Base-by-base conservation (phyloP, 192 early-diverging fungal species). In the Coemansia sp. region DNA sequence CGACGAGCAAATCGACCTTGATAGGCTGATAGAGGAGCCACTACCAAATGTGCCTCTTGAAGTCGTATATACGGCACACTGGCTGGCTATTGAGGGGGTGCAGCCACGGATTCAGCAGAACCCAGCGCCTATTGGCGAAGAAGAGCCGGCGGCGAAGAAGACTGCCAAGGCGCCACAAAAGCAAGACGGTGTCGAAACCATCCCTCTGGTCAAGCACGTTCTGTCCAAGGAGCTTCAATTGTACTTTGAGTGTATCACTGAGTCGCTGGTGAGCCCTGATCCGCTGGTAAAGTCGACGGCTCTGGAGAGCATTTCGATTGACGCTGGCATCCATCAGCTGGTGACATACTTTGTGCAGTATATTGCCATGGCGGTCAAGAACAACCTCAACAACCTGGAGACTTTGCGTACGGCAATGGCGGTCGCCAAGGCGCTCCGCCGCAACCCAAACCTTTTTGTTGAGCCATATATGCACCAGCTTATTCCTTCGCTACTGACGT, bases 21-120 rank as follows among this genome's bases (percentile, higher is more conserved):
- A 98, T 57, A 88, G 89, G 11, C 73, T 97, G 14, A 82, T 99
- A 0, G 89, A 90, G 42, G 86, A 86, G 13, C 92, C 94, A 1
- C 73, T 99, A 14, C 97, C 97, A 0, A 88, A 88, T 58, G 92
- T 96, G 1, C 97, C 97, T 2, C 83, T 94, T 3, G 94, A 97
- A 34, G 85, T 93, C 0, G 88, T 90, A 3, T 93, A 90, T 65
- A 96, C 95, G 0, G 94, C 91, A 9, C 96, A 98, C 68, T 98
- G 95, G 95, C 84, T 99, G n/a, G 96, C 97, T 2, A 92, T 99
- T 63, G 97, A 98, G 63, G 97, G 97, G n/a, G 95, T 98, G 13
- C 97, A 99, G 74, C 97, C 97, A 13, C 85, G 89, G 10, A 97
- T 95, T 66, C 90, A 93, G 16, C 96, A 99, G 73, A 99, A 99